Evolutionary conservation across 75 land plant species (phyloP), one percentile per base, ranked within the genome.

Genomic region (Adiantum capillusveneris): DNA sequence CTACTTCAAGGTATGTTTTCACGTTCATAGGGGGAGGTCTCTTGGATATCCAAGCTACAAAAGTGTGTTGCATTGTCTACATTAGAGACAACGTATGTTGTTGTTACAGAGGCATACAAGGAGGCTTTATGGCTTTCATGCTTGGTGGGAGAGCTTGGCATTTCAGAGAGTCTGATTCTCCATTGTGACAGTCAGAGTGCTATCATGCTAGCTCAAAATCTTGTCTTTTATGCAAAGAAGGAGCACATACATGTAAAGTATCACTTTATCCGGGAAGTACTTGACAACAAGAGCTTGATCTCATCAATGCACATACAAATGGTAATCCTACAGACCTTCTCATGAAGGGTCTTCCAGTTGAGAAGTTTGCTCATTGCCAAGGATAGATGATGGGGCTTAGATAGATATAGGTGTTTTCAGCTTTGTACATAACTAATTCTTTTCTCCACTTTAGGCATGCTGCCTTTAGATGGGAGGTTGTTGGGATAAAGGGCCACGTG

Each of bases 341-440:
- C 50, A 46, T 17, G 6, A 21, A 46, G 22, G 50, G 37, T 34
- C 37, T 34, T 34, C 3, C 37, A 34, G 9, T 9, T 34, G 37
- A 50, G 11, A 3, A 11, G 25, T 50, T 34, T 9, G 9, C 37
- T 34, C 37, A 34, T 21, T 46, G 50, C 50, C 50, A n/a, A n/a
- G n/a, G 22, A 21, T 21, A 46, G 50, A 46, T 46, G 50, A n/a
- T 46, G 13, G 50, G 50, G 14, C 2, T 46, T 46, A 9, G 37
- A 34, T 34, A 34, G 37, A 34, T 34, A 34, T 34, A 9, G 7
- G 37, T 34, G 9, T 34, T n/a, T 34, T 34, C 37, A 34, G 37
- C 37, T 34, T 34, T 34, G 37, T 9, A 34, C 12, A 83, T 80
- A 66, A 76, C 74, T 29, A 83, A 80, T 43, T 76, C 70, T 3